Percentiles rank a stretch among this genome's conserved stretches.
These are phyloP conservation scores for Dothistroma pini DNA, from an alignment of 2,329 filamentous ascomycete genomes.

Conservation along the genomic window DNA sequence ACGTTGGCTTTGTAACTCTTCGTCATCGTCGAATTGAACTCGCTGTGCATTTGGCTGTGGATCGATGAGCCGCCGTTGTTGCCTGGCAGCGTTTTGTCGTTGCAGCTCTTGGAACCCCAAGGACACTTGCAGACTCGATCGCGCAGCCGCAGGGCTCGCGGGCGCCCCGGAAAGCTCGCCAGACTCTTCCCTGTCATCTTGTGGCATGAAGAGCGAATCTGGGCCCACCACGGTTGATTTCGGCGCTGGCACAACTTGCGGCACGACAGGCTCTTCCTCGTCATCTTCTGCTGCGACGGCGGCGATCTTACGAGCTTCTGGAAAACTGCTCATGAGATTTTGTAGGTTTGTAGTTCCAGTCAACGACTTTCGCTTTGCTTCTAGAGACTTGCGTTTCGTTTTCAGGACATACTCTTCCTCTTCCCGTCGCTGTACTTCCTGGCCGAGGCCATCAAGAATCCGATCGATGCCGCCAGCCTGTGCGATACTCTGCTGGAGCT, in stretches of 20 bases:
- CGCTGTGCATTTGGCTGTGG: conserved; percentile 24
- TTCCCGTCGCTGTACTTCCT: conserved; percentile 26
- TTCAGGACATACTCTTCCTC: conserved; percentile 17
- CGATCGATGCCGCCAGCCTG: conserved; percentile 42
- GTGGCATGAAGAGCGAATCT: neutral
- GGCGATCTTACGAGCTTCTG: neutral
- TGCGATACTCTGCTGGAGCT: conserved; percentile 45
- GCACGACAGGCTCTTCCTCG: neutral
- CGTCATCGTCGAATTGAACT: conserved; percentile 10
- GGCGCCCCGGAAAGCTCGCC: neutral
- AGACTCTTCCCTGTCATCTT: neutral
- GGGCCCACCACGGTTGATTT: neutral
- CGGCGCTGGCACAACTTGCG: neutral
- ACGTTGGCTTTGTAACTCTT: conserved; percentile 3
- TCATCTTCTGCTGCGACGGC: neutral
- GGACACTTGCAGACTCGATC: neutral
- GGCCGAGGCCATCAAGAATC: conserved; percentile 36
- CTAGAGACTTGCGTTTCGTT: conserved; percentile 19
- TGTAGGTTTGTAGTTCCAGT: neutral
- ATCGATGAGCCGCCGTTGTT: conserved; percentile 22
- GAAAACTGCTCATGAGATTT: neutral
- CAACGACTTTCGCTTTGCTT: conserved; percentile 13
- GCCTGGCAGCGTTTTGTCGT: neutral
- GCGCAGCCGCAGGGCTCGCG: neutral
- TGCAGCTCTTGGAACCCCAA: neutral